Evolutionary conservation across 1,284 basidiomycete species (phyloP), one percentile per base, ranked within the genome.

Genomic region (Leccinum fuscescens): DNA sequence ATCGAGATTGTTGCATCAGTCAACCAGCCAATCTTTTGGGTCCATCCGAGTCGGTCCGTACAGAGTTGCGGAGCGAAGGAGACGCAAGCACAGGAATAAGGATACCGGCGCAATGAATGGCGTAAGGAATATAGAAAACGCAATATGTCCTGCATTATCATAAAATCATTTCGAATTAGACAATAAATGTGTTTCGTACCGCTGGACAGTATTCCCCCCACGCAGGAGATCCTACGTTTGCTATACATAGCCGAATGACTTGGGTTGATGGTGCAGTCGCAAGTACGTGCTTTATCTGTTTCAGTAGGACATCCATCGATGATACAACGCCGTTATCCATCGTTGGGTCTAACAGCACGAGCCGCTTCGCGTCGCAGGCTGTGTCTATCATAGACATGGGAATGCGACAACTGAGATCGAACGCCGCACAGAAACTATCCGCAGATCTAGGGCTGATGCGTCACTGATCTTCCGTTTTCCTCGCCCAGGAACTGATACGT

Each of bases 1-100:
- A 97, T 78, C 48, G 86, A 86, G 54, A 96, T 79, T 44, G 86
- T 82, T 7, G 84, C 87, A 74, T 96, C 93, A 3, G 86, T 82
- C 29, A 86, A 72, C 90, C 92, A 94, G 7, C 88, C 83, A n/a
- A 96, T 73, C 69, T 88, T 89, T 57, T 89, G 82, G 15, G 86
- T 73, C 81, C 81, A 85, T n/a, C 27, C 27, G 27, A 29, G 29
- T 29, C 68, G 66, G 55, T 84, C 85, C 57, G 76, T 72, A 44
- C 83, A 87, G 17, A 86, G 56, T 65, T 86, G 79, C 20, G 88
- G 78, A 0, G 89, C 82, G 14, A 96, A 76, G 55, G 85, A 86
- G 35, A 93, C 73, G 37, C 90, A 82, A 4, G 85, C 90, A 66
- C 90, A 88, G 1, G 81, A 82, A 54, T 77, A 79, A 50, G 82